A percentile compares a stretch with the other conserved stretches of the same genome.
Evolutionary conservation across 345 rosid genomes (phyloP).

Genomic region (Brassica incana): DNA sequence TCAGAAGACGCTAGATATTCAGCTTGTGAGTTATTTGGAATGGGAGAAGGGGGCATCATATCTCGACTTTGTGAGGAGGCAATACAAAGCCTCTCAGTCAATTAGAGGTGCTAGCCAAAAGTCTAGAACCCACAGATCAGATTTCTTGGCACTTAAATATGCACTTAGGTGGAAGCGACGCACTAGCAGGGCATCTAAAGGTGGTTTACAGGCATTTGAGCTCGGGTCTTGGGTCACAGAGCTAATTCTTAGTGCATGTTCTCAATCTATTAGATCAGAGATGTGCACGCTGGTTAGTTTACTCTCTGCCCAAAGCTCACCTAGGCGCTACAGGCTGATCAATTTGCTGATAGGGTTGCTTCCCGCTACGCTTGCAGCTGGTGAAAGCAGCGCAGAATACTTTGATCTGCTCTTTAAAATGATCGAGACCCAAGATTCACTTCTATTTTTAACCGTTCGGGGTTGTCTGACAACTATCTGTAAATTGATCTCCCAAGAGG

Average conservation of each 20-base stretch:
- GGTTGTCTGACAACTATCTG: constrained; percentile 83
- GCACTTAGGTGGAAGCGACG: constrained; percentile 85
- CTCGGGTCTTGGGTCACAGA: constrained; percentile 97
- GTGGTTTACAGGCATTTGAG: constrained; percentile 77
- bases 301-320: constrained; percentile 81
- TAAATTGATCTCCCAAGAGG: constrained; percentile 84
- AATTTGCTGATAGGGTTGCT: constrained; percentile 78
- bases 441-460: constrained; percentile 85
- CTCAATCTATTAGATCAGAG: constrained; percentile 95
- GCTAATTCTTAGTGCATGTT: constrained; percentile 96
- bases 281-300: constrained; percentile 92
- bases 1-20: constrained; percentile 71
- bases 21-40: constrained; percentile 86
- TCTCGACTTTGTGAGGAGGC: constrained; percentile 98
- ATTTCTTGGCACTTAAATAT: constrained; percentile 86
- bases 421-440: constrained; percentile 89
- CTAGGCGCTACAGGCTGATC: constrained; percentile 75
- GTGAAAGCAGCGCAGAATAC: constrained; percentile 95
- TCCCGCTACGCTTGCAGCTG: constrained; percentile 86
- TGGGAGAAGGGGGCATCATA: constrained; percentile 99
- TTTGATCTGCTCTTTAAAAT: constrained; percentile 92
- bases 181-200: constrained; percentile 56
- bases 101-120: constrained; percentile 67
- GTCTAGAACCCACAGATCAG: constrained; percentile 73
- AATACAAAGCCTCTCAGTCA: constrained; percentile 82